Base-by-base conservation (phyloP, 2,329 filamentous ascomycete species). In the Apiospora pterosperma region DNA sequence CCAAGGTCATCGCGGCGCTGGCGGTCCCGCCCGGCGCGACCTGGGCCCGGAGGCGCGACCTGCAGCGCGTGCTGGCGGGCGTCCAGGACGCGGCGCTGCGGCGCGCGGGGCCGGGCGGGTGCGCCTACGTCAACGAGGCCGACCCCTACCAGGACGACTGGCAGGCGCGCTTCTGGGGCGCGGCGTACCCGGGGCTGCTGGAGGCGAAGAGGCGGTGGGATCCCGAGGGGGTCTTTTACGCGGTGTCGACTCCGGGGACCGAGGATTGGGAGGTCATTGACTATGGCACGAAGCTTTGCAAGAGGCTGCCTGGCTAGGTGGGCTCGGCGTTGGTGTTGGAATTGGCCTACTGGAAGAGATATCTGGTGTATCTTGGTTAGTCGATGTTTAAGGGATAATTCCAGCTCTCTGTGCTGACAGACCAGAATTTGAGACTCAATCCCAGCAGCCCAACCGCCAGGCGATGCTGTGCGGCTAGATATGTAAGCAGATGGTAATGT, bases 41-140 rank as follows among this genome's bases (percentile, higher is more conserved):
- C 0, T 76, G 78, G 36, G 81, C 77, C 67, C 74, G 80, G 61
- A 81, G 80, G 67, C 76, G 77, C 7, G 75, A 79, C 23, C 70
- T 78, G 8, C 79, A 82, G 67, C n/a, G 75, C 34, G 73, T 75
- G n/a, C 68, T 80, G 61, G 77, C 76, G 25, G 71, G 79, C 58
- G 72, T 78, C 14, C 73, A 76, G 64, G 76, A 77, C 48, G 76
- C 65, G 5, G 75, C 73, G 2, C 72, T 83, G 59, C 72, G 75
- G 41, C 70, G 76, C 7, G 80, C 71, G 25, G 78, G 72, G 52
- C 77, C 73, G 55, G 73, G 74, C 31, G 77, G 78, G 1, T 77
- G 78, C 25, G 76, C 78, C 7, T 84, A 84, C 67, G 69, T 82
- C 64, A 84, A 82, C 66, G 82, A 83, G 74, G 75, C 75, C 5